A percentile compares a stretch with the other conserved stretches of the same genome.
phyloP scores from a whole-genome alignment of 805 yeast species.

The Kluyveromyces nonfermentans region DNA sequence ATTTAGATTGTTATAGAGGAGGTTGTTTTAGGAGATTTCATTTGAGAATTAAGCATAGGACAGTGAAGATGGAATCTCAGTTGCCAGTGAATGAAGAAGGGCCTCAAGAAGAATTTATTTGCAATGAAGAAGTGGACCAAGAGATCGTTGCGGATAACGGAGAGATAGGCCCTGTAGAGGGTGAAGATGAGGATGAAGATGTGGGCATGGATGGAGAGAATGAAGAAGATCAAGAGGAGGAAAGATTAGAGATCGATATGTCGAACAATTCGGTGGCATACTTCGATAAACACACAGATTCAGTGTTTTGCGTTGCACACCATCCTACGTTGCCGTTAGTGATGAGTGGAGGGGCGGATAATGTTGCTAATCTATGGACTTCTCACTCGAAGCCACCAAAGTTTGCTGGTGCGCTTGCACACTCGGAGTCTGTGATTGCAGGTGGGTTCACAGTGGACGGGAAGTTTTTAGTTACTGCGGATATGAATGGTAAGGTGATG shows the following conservation, averaged over 20 bases:
- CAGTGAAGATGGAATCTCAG: conserved; percentile 4
- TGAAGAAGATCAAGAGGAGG: conserved; percentile 29
- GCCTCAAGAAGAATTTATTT: conserved; percentile 31
- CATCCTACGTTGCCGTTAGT: conserved; percentile 84
- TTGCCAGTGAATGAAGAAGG: conserved; percentile 7
- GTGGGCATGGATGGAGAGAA: conserved; percentile 32
- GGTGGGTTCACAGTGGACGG: conserved; percentile 85
- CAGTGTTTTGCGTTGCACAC: conserved; percentile 68
- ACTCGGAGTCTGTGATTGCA: conserved; percentile 78
- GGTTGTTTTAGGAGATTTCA: not conserved
- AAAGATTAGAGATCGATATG: conserved; percentile 66
- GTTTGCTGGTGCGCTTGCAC: conserved; percentile 63
- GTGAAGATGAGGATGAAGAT: conserved; percentile 24
- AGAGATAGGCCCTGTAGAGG: conserved; percentile 24
- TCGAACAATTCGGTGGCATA: conserved; percentile 82
- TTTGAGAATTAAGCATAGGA: too few relatives aligned
- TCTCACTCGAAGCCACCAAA: conserved; percentile 80
- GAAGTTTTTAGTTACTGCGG: conserved; percentile 73
- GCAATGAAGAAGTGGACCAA: conserved; percentile 37
- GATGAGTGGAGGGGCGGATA: conserved; percentile 94
- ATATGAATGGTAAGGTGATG: conserved; percentile 83
- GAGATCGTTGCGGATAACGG: conserved; percentile 29
- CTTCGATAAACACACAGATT: conserved; percentile 85
- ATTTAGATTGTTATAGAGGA: not conserved
- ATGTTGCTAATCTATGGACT: conserved; percentile 85